These are phyloP conservation scores for Geoglossum glabrum DNA, from an alignment of 495 filamentous ascomycete species.

Conservation along the genomic window DNA sequence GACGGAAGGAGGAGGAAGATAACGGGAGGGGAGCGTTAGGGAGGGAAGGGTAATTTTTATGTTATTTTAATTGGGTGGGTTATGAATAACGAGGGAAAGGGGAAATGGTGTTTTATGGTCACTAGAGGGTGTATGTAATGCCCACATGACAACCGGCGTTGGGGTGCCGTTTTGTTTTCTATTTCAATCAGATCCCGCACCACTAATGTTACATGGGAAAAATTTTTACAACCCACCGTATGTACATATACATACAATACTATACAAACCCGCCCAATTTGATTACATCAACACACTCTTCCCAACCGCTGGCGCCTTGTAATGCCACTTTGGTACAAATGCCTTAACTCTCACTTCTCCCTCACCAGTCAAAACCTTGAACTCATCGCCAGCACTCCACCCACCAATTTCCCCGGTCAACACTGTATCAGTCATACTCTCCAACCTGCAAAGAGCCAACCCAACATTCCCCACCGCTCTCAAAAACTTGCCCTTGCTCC, in stretches of 20 bases:
- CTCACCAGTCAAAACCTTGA: slow-evolving; percentile 34
- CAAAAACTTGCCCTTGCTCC: slow-evolving; percentile 61
- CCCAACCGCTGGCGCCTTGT: background rate
- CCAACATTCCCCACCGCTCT: slow-evolving; percentile 65
- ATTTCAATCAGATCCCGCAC: too few species aligned
- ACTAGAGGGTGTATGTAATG: too few species aligned
- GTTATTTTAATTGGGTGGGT: background rate
- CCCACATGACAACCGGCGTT: too few species aligned
- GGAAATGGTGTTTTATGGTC: background rate
- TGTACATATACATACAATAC: background rate
- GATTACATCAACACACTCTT: background rate
- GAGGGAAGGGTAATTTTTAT: slow-evolving; percentile 16
- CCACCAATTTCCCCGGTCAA: slow-evolving; percentile 40
- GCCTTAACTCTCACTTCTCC: slow-evolving; percentile 45
- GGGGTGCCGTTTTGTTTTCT: too few species aligned
- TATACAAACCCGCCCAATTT: background rate
- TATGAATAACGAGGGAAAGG: background rate
- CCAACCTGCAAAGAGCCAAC: slow-evolving; percentile 69
- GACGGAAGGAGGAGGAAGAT: slow-evolving; percentile 11
- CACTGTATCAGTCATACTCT: slow-evolving; percentile 63
- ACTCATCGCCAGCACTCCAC: slow-evolving; percentile 31
- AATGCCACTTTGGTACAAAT: slow-evolving; percentile 62
- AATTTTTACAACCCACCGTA: background rate
- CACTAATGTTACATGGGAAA: too few species aligned
- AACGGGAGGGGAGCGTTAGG: background rate